Conservation (phyloP, 2,329 filamentous ascomycete genomes). For the Acarospora socialis region DNA sequence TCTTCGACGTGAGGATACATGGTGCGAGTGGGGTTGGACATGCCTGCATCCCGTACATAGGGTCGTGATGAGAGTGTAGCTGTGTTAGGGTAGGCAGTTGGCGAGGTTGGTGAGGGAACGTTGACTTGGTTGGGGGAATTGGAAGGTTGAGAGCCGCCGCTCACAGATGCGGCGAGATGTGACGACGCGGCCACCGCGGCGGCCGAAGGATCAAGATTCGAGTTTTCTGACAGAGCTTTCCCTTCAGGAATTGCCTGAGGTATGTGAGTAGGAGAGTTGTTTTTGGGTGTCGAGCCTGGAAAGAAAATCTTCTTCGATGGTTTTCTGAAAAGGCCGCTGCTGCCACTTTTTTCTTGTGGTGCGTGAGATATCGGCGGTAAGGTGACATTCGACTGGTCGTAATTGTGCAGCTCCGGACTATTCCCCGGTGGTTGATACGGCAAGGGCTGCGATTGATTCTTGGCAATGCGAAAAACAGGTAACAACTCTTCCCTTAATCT, state of each 20-base stretch:
- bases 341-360: conserved; percentile 24
- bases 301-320: conserved; percentile 54
- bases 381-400: conserved; percentile 16
- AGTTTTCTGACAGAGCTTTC: conserved; percentile 38
- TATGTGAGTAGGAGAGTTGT: conserved; percentile 57
- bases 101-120: conserved; percentile 55
- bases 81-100: conserved; percentile 34
- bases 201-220: conserved; percentile 51
- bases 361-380: conserved; percentile 16
- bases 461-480: conserved; percentile 76
- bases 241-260: conserved; percentile 52
- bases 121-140: conserved; percentile 48
- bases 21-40: conserved; percentile 21
- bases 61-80: conserved; percentile 30
- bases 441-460: conserved; percentile 80
- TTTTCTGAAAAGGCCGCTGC: conserved; percentile 54
- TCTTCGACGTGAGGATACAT: conserved; percentile 13
- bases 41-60: conserved; percentile 25
- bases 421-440: conserved; percentile 38
- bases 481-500: conserved; percentile 82
- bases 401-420: conserved; percentile 20
- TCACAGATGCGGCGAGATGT: conserved; percentile 53
- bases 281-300: conserved; percentile 59
- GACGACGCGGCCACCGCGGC: conserved; percentile 57
- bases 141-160: conserved; percentile 42